A percentile compares a stretch with the other conserved stretches of the same genome.
Evolutionary conservation across 371 early-diverging fungal species (phyloP).

Genomic region (Haplosporangium sp.): DNA sequence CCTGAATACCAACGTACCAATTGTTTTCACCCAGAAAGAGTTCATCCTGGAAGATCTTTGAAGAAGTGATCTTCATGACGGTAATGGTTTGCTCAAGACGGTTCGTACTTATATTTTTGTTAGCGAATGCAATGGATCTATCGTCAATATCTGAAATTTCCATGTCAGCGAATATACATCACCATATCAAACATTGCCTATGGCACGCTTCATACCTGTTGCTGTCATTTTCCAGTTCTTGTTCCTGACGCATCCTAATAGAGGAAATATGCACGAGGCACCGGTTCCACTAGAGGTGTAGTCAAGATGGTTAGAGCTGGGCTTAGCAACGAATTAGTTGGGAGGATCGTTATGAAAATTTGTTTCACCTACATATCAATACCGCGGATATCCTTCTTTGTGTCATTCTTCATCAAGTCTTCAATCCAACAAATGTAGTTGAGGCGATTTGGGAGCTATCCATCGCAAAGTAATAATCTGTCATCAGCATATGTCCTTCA

Average conservation of each 20-base stretch:
- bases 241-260: slow-evolving; percentile 59
- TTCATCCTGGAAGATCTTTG: slow-evolving; percentile 12
- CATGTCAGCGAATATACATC: neutral
- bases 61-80: slow-evolving; percentile 19
- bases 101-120: slow-evolving; percentile 28
- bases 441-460: slow-evolving; percentile 48
- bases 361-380: slow-evolving; percentile 34
- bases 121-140: slow-evolving; percentile 31
- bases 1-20: slow-evolving; percentile 10
- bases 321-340: neutral
- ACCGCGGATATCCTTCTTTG: slow-evolving; percentile 6
- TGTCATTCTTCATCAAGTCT: slow-evolving; percentile 23
- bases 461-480: neutral
- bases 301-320: neutral
- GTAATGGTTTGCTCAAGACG: slow-evolving; percentile 12
- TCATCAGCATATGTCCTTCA: neutral
- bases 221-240: slow-evolving; percentile 59
- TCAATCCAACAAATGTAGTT: slow-evolving; percentile 54
- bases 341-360: neutral
- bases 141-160: slow-evolving; percentile 29
- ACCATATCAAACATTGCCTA: too few species aligned
- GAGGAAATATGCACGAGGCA: slow-evolving; percentile 69
- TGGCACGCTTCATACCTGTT: slow-evolving; percentile 43
- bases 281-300: slow-evolving; percentile 63
- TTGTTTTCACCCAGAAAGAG: slow-evolving; percentile 16